Evolutionary conservation across 23 red algal species (phyloP).

Genomic region (Agarophyton chilense): DNA sequence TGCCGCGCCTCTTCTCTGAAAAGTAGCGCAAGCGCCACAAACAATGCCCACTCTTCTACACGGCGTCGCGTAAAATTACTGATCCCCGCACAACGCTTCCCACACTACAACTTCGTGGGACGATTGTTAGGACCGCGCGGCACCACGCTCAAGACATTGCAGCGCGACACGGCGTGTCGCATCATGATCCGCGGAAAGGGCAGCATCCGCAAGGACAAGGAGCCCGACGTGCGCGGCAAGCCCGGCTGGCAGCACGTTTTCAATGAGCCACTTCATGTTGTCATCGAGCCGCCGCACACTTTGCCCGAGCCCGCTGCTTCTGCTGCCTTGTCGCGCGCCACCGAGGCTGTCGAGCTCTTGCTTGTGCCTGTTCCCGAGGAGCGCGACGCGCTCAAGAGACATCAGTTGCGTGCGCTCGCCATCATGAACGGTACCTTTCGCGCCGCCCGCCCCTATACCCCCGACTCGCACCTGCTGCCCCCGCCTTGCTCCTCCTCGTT

Average conservation of each 20-base stretch:
- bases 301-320: conserved; percentile 78
- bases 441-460: not conserved
- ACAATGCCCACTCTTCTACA: not conserved
- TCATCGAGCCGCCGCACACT: conserved; percentile 81
- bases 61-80: conserved; percentile 59
- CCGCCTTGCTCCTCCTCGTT: not conserved
- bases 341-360: conserved; percentile 90
- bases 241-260: conserved; percentile 98
- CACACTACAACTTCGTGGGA: conserved; percentile 98
- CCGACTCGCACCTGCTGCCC: not conserved
- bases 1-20: not conserved
- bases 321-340: conserved; percentile 78
- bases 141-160: conserved; percentile 90
- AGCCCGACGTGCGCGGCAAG: conserved; percentile 90
- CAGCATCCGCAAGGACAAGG: conserved; percentile 97
- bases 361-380: conserved; percentile 95
- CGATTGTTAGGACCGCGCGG: conserved; percentile 92
- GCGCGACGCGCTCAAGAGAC: conserved; percentile 84
- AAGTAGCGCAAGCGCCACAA: too few relatives aligned
- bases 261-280: conserved; percentile 92
- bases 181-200: conserved; percentile 99
- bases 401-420: conserved; percentile 93
- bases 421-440: conserved; percentile 96
- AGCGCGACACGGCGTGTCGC: conserved; percentile 86
- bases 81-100: conserved; percentile 87